Base-by-base conservation (phyloP, 192 early-diverging fungal genomes). In the Coemansia sp. region DNA sequence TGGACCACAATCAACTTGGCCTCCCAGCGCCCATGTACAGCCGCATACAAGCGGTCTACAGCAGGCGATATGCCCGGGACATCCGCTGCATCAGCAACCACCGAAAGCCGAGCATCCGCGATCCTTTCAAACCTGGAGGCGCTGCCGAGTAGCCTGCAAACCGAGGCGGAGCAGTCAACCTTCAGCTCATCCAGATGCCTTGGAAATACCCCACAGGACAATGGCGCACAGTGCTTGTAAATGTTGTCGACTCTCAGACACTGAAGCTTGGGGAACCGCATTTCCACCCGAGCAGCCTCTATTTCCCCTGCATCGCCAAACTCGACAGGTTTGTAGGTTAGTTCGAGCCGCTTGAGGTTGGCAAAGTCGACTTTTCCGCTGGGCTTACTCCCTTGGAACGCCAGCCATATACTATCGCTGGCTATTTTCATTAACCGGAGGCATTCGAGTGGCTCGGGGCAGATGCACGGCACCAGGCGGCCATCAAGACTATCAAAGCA, bases 201-300 rank as follows among this genome's bases (percentile, higher is more conserved):
- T 5, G 48, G 48, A 20, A 51, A 51, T 7, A 31, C 38, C 4
- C 48, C 38, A 23, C 40, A 28, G 9, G 48, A 36, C 14, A 51
- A 10, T 7, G 40, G 13, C 0, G 48, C 37, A 25, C 48, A 51
- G 17, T 51, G 22, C 1, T 19, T 11, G 22, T 51, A 40, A 7
- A 51, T 13, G 37, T 23, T 29, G n/a, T 22, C 5, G 6, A 40
- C 21, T 1, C 12, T n/a, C 27, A 51, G 16, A 6, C 19, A 18
- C 4, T 18, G 20, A 0, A 51, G 48, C 1, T 19, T 29, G 12
- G 48, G 48, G 21, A 51, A 51, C 9, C 6, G 0, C 13, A 40
- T 16, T 9, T 40, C 29, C 3, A 23, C 4, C 17, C 14, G 12
- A 7, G n/a, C 1, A 5, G 38, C 13, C 7, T 9, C 4, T 10